These are phyloP conservation scores for Aspergillus vadensis DNA, from an alignment of 2,329 filamentous ascomycete species.

Conservation along the genomic window DNA sequence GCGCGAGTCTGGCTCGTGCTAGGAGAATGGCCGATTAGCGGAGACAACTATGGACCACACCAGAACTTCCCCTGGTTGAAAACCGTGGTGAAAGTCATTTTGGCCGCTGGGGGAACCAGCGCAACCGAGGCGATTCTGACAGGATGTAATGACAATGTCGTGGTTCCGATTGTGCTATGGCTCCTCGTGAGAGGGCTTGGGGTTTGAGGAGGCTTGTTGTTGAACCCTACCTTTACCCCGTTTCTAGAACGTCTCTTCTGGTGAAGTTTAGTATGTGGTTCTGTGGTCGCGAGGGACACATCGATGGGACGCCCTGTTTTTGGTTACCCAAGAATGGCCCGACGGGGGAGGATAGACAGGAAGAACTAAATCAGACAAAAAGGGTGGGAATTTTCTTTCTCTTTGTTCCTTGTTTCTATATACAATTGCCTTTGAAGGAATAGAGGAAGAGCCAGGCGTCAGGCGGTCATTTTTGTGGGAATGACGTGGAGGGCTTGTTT, in stretches of 20 bases:
- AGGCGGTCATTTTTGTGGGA: background rate
- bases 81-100: conserved; percentile 59
- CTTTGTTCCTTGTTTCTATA: background rate
- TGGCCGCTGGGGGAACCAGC: conserved; percentile 79
- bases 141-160: conserved; percentile 96
- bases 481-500: conserved; percentile 8
- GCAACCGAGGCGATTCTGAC: conserved; percentile 93
- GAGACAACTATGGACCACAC: conserved; percentile 13
- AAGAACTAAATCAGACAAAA: too few relatives aligned
- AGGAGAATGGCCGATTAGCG: conserved; percentile 65
- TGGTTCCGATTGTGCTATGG: conserved; percentile 93
- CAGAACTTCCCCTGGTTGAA: conserved; percentile 32
- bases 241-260: too few relatives aligned
- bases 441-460: background rate
- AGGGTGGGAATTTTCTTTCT: background rate
- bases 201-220: conserved; percentile 23
- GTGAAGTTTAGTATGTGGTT: background rate
- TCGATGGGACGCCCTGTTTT: too few relatives aligned
- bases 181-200: conserved; percentile 78
- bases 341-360: too few relatives aligned
- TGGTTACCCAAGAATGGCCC: too few relatives aligned
- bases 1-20: conserved; percentile 73
- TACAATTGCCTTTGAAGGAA: background rate
- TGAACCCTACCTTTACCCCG: too few relatives aligned
- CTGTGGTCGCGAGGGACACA: background rate